These are phyloP conservation scores for Hygrophorus pudorinus DNA, from an alignment of 768 basidiomycete genomes.

Conservation along the genomic window DNA sequence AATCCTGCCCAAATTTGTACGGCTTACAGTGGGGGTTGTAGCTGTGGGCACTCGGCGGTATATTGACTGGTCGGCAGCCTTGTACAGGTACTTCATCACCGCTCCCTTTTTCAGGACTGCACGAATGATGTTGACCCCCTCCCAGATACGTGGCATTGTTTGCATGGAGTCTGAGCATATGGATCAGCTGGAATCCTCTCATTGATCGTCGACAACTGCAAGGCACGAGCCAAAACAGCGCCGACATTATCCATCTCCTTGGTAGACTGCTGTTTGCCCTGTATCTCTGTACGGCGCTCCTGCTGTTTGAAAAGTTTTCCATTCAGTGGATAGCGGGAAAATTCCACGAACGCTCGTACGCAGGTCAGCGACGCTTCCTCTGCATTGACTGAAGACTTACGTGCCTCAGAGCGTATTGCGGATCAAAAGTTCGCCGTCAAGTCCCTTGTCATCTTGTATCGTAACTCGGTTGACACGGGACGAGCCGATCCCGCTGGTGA, in stretches of 20 bases:
- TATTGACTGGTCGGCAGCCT: conserved; percentile 65
- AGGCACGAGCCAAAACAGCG: conserved; percentile 21
- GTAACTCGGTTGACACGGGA: conserved; percentile 66
- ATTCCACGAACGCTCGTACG: conserved; percentile 73
- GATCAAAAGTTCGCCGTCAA: conserved; percentile 75
- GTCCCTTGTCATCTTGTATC: conserved; percentile 66
- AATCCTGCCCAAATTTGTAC: conserved; percentile 42
- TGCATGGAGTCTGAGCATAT: conserved; percentile 53
- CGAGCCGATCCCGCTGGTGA: conserved; percentile 39
- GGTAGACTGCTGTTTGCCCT: conserved; percentile 65
- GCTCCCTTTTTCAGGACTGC: not conserved
- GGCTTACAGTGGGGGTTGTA: conserved; percentile 61
- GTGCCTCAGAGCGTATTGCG: conserved; percentile 55
- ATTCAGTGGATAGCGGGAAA: conserved; percentile 81
- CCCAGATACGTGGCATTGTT: conserved; percentile 53
- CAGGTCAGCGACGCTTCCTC: conserved; percentile 25
- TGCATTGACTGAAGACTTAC: conserved; percentile 1
- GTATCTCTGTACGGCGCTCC: conserved; percentile 55
- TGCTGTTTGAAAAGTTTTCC: conserved; percentile 74
- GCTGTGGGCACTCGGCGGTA: conserved; percentile 64
- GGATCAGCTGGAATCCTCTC: conserved; percentile 67
- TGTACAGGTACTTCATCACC: conserved; percentile 40
- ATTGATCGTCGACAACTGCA: conserved; percentile 35
- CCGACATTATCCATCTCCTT: conserved; percentile 40
- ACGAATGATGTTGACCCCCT: no score